Evolutionary conservation across 768 basidiomycete species (phyloP).

Genomic region (Aureoboletus auriporus): DNA sequence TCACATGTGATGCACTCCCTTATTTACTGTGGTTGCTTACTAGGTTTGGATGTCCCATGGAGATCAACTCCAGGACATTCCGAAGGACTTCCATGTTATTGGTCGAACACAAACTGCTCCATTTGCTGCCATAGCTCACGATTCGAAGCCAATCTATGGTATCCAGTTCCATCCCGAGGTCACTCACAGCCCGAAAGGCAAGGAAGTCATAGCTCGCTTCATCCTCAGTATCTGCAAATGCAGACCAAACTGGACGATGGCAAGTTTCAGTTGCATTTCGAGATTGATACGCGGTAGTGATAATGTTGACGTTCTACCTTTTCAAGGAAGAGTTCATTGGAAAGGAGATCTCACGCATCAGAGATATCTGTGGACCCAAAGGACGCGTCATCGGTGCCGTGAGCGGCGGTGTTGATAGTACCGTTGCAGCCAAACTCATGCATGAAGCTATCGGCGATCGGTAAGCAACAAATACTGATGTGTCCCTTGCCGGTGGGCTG

Average conservation of each 20-base stretch:
- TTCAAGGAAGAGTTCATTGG: slow-evolving; percentile 92
- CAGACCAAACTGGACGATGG: slow-evolving; percentile 90
- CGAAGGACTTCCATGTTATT: slow-evolving; percentile 81
- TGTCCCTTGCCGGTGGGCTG: neutral
- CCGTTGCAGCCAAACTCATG: slow-evolving; percentile 98
- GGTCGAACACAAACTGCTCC: slow-evolving; percentile 86
- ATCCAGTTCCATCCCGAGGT: slow-evolving; percentile 99
- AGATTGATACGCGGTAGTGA: slow-evolving; percentile 2
- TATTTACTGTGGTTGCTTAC: neutral
- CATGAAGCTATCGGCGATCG: slow-evolving; percentile 98
- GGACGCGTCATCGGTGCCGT: slow-evolving; percentile 98
- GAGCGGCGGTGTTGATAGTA: slow-evolving; percentile 95
- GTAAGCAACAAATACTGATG: slow-evolving; percentile 36
- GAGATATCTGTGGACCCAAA: slow-evolving; percentile 88
- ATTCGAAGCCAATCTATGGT: slow-evolving; percentile 85
- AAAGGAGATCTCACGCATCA: slow-evolving; percentile 91
- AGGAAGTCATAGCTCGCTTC: slow-evolving; percentile 84
- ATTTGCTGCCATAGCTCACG: slow-evolving; percentile 89
- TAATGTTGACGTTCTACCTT: neutral
- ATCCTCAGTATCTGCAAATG: slow-evolving; percentile 83
- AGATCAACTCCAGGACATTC: slow-evolving; percentile 82
- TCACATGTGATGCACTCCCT: neutral
- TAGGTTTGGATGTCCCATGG: slow-evolving; percentile 99
- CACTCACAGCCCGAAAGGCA: slow-evolving; percentile 87
- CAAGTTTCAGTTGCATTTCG: slow-evolving; percentile 25